A percentile compares a stretch with the other conserved stretches of the same genome.
Conservation (phyloP, 73 alveolate species). For the Tetrahymena thermophila region DNA sequence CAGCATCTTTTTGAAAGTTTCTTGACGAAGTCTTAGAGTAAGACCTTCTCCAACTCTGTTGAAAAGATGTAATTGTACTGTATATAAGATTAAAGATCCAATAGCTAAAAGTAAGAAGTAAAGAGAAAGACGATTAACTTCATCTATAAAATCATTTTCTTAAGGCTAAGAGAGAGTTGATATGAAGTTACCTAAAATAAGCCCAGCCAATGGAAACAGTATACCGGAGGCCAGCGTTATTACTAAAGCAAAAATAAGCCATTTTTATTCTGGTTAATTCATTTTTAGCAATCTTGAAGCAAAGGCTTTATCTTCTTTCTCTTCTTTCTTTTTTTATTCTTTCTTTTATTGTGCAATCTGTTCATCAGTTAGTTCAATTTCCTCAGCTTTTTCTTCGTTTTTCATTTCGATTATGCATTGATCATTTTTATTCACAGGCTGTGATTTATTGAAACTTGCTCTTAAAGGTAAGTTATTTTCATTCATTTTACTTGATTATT, state of each 20-base stretch:
- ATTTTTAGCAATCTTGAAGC: slow-evolving; percentile 21
- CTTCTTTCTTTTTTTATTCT: not conserved
- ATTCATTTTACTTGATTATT: not conserved
- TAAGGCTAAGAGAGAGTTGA: not conserved
- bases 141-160: not conserved
- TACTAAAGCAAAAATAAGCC: slow-evolving; percentile 1
- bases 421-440: not conserved
- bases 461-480: not conserved
- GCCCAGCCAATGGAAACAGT: not conserved
- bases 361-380: slow-evolving; percentile 10
- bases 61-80: slow-evolving; percentile 46
- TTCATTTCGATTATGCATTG: not conserved
- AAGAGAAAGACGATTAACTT: slow-evolving; percentile 22
- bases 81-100: slow-evolving; percentile 25
- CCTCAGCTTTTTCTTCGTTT: not conserved
- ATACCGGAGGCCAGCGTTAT: not conserved
- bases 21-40: slow-evolving; percentile 62
- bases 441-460: not conserved
- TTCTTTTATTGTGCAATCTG: slow-evolving; percentile 18
- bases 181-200: not conserved
- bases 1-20: slow-evolving; percentile 53
- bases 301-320: slow-evolving; percentile 19
- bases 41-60: slow-evolving; percentile 65
- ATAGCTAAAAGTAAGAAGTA: slow-evolving; percentile 20
- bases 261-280: not conserved